phyloP scores from a whole-genome alignment of 1,284 basidiomycete genomes.

The Blastosporella zonata region DNA sequence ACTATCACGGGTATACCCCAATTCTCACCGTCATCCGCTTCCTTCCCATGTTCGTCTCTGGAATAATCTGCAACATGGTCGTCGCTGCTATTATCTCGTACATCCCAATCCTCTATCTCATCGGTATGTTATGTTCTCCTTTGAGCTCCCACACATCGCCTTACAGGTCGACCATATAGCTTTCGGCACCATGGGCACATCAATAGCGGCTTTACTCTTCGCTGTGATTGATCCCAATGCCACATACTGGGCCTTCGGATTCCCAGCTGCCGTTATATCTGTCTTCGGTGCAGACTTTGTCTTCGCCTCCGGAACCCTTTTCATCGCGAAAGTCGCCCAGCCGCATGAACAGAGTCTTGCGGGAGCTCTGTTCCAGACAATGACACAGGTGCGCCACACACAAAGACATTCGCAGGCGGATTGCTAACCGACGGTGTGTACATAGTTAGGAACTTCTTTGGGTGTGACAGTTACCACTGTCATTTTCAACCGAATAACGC shows the following conservation, averaged over 20 bases:
- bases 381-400: constrained; percentile 52
- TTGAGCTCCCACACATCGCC: not conserved
- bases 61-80: constrained; percentile 67
- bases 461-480: constrained; percentile 77
- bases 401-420: not conserved
- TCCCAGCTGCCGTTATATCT: constrained; percentile 70
- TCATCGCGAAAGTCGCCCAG: constrained; percentile 68
- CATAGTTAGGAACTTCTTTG: constrained; percentile 67
- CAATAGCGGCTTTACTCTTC: constrained; percentile 66
- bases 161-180: constrained; percentile 28
- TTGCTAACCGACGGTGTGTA: not conserved
- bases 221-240: constrained; percentile 61
- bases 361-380: constrained; percentile 75
- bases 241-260: constrained; percentile 79
- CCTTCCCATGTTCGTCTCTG: constrained; percentile 73
- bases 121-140: constrained; percentile 39
- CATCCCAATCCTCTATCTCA: constrained; percentile 52
- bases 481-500: constrained; percentile 57
- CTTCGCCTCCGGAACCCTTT: constrained; percentile 72
- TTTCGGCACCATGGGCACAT: constrained; percentile 60
- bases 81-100: constrained; percentile 60
- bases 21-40: constrained; percentile 75
- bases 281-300: constrained; percentile 83
- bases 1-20: constrained; percentile 51
- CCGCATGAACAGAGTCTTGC: constrained; percentile 79